Conservation (phyloP, 2,329 filamentous ascomycete species). For the Fusarium tjaetaba region DNA sequence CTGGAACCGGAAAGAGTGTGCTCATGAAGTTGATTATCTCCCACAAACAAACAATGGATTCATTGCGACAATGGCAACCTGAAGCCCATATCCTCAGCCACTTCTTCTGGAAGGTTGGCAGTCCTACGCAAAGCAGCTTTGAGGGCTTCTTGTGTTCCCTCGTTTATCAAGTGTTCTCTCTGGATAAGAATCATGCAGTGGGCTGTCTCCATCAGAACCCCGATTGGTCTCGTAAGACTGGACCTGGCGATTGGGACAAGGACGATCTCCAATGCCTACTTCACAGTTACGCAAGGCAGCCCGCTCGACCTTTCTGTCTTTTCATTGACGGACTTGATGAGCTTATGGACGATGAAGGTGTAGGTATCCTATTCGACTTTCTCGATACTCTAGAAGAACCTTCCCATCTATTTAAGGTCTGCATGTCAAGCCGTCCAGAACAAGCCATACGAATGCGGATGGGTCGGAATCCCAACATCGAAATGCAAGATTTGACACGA, state of each 20-base stretch:
- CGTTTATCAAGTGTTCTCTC: rapidly evolving
- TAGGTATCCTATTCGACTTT: rapidly evolving
- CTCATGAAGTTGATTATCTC: rapidly evolving
- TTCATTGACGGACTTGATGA: rapidly evolving
- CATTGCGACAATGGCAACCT: rapidly evolving
- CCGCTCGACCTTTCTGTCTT: background rate
- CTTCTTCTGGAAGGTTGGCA: background rate
- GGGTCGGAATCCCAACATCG: too few species aligned
- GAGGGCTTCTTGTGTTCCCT: rapidly evolving
- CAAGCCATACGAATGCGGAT: rapidly evolving
- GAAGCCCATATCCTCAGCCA: rapidly evolving
- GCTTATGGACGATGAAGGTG: rapidly evolving
- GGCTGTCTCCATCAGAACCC: rapidly evolving
- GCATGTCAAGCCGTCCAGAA: background rate
- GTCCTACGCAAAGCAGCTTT: background rate
- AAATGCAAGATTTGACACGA: too few species aligned
- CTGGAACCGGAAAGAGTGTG: rapidly evolving
- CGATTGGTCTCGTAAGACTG: rapidly evolving
- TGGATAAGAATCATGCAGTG: too few species aligned
- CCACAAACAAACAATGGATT: rapidly evolving
- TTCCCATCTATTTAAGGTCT: rapidly evolving
- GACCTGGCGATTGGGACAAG: rapidly evolving
- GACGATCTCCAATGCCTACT: rapidly evolving
- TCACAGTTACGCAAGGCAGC: rapidly evolving
- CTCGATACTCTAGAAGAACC: rapidly evolving